phyloP scores from a whole-genome alignment of 1,284 basidiomycete species.

The Sphagnurus paluster region DNA sequence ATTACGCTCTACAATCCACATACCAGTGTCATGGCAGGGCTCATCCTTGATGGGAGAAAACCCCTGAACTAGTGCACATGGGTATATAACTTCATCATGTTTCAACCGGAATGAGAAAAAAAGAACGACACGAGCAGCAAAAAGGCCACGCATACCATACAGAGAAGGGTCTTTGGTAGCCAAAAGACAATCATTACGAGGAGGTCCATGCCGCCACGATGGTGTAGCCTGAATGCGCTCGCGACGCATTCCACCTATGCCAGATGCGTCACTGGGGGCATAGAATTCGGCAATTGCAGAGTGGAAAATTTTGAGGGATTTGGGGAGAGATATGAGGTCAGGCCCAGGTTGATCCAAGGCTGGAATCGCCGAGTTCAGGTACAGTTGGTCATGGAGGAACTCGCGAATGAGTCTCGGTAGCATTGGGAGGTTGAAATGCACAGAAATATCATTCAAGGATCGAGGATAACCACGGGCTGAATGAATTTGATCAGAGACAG shows the following conservation, averaged over 20 bases:
- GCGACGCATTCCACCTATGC: constrained; percentile 20
- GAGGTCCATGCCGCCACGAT: constrained; percentile 16
- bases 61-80: constrained; percentile 24
- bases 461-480: not conserved
- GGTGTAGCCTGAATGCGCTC: constrained; percentile 19
- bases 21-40: constrained; percentile 17
- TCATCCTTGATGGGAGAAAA: constrained; percentile 7
- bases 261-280: constrained; percentile 22
- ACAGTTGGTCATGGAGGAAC: constrained; percentile 25
- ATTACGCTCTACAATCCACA: constrained; percentile 21
- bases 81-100: constrained; percentile 17
- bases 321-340: not conserved
- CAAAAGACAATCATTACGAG: constrained; percentile 26
- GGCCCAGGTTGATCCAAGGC: constrained; percentile 12
- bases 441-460: constrained; percentile 5
- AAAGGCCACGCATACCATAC: constrained; percentile 21
- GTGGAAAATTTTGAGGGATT: constrained; percentile 6
- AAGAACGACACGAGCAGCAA: constrained; percentile 20
- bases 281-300: constrained; percentile 19
- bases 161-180: constrained; percentile 14
- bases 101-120: constrained; percentile 29
- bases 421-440: constrained; percentile 14
- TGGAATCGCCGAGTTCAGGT: constrained; percentile 14
- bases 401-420: constrained; percentile 19
- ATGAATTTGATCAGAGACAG: not conserved